Evolutionary conservation across 2,329 filamentous ascomycete genomes (phyloP).

Genomic region (Metarhizium sp.): DNA sequence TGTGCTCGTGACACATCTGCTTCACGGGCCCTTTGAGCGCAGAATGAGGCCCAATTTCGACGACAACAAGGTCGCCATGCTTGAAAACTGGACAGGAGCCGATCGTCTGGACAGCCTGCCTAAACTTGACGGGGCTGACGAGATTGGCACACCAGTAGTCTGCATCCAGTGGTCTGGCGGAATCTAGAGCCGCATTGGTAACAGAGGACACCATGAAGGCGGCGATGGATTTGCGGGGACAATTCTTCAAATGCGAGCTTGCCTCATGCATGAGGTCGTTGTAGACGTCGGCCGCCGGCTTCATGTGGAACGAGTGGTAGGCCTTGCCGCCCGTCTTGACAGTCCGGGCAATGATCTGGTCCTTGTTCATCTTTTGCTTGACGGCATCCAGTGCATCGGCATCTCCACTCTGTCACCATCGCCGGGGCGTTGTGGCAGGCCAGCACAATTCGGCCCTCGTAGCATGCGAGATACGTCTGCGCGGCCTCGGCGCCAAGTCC

Average conservation of each 20-base stretch:
- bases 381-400: slow-evolving; percentile 8
- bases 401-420: slow-evolving; percentile 16
- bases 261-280: not conserved
- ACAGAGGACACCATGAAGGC: not conserved
- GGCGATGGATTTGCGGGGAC: not conserved
- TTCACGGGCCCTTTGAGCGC: slow-evolving; percentile 37
- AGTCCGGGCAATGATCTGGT: slow-evolving; percentile 9
- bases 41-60: slow-evolving; percentile 35
- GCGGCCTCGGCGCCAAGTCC: slow-evolving; percentile 8
- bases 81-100: not conserved
- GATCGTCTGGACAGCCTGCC: not conserved
- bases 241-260: not conserved
- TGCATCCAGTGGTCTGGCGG: not conserved
- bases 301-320: slow-evolving; percentile 15
- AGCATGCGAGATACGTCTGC: not conserved
- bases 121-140: not conserved
- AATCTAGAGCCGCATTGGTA: slow-evolving; percentile 16
- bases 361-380: slow-evolving; percentile 1
- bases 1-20: slow-evolving; percentile 27
- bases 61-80: slow-evolving; percentile 23
- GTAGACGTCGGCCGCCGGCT: slow-evolving; percentile 4
- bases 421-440: slow-evolving; percentile 16
- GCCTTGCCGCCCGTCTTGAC: slow-evolving; percentile 11
- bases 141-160: slow-evolving; percentile 3
- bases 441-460: slow-evolving; percentile 11